Evolutionary conservation across 1,139 yeast genomes (phyloP), one percentile per base, ranked within the genome.

Genomic region (Sugiyamaella sp.): DNA sequence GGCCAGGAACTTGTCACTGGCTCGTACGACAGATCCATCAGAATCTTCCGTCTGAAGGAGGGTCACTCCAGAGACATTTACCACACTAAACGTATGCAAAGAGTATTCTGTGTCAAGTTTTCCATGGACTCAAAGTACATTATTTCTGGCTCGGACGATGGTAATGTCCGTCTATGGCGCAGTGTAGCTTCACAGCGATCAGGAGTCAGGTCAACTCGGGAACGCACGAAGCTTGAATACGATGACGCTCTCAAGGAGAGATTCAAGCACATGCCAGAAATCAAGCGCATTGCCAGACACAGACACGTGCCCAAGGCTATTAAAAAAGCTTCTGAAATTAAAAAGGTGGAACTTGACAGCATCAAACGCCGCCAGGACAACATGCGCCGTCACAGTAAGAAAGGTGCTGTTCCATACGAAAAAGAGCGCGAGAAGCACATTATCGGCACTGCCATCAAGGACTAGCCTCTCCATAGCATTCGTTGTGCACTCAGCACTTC

Each of bases 81-180:
- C 71, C 99, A 93, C 67, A 95, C 99, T 21, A 90, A 89, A 75
- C 81, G 99, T 68, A 93, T 93, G 99, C 99, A 93, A 74, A 85
- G 93, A 58, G 86, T 93, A 8, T 89, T 91, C 71, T 80, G 87
- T 57, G 89, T 86, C 40, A 84, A 85, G 60, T 95, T 78, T 70
- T 82, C 96, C 6, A 89, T 89, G 80, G 99, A 93, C 71, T 79
- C 96, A 51, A 83, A 85, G 66, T 93, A 90, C 70, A 82, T 95
- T 39, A 74, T 91, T 54, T 82, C 90, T 59, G 99, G 98, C 14
- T 89, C 97, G 1, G 99, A 93, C 71, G 99, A 93, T 69, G 95
- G 97, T 62, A 95, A 95, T 69, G 83, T 95, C 41, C 79, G 99
- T 63, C 69, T 95, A 55, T 93, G 99, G 99, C 80, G 99, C 71